These are phyloP conservation scores for Diaporthe ampelina DNA, from an alignment of 2,329 filamentous ascomycete species.

Conservation along the genomic window DNA sequence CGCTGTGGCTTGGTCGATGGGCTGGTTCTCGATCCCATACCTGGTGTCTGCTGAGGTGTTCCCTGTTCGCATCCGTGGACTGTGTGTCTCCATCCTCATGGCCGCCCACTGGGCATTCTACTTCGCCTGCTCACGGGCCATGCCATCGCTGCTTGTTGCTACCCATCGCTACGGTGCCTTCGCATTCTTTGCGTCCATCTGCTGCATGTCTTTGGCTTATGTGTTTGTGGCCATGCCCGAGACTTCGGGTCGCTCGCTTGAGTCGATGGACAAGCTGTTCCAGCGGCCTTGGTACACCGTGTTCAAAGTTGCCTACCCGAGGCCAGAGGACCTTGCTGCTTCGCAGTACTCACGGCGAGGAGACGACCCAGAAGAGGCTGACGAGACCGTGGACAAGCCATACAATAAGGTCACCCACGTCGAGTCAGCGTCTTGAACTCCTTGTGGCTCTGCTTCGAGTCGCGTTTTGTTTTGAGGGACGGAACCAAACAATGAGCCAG, in stretches of 20 bases:
- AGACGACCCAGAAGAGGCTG: neutral
- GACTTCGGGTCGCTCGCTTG: conserved; percentile 74
- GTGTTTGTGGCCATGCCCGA: conserved; percentile 81
- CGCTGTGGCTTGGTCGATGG: conserved; percentile 77
- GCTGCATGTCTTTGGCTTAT: conserved; percentile 76
- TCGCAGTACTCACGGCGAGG: conserved; percentile 3
- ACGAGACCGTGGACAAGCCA: neutral
- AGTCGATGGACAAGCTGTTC: conserved; percentile 81
- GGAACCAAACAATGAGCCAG: too few species aligned
- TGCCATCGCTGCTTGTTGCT: conserved; percentile 79
- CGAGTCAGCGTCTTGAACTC: neutral
- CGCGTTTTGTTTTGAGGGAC: too few species aligned
- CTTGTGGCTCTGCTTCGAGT: neutral
- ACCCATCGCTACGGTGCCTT: conserved; percentile 70
- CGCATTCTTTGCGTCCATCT: conserved; percentile 80
- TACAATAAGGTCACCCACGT: neutral
- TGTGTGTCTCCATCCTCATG: conserved; percentile 82
- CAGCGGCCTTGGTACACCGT: conserved; percentile 76
- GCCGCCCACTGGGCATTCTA: conserved; percentile 84
- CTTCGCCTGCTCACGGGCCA: conserved; percentile 82
- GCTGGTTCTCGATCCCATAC: conserved; percentile 85
- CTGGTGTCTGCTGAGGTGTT: conserved; percentile 84
- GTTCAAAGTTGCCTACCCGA: neutral
- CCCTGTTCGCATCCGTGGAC: conserved; percentile 78
- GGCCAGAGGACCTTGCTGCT: neutral